Evolutionary conservation across 495 filamentous ascomycete species (phyloP), one percentile per base, ranked within the genome.

Genomic region (Neurospora sp.): DNA sequence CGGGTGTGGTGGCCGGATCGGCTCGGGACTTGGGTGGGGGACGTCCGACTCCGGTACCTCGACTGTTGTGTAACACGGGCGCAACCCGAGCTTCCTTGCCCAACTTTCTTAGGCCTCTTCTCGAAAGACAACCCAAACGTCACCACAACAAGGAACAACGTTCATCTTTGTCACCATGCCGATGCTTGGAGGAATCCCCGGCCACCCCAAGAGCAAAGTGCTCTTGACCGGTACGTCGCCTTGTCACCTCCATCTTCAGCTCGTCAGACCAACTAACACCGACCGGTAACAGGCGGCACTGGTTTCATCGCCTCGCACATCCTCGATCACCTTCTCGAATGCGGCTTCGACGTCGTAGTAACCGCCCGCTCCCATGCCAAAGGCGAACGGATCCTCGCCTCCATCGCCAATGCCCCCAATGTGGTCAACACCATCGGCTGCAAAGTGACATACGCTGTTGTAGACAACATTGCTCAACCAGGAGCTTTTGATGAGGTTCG

Each of bases 231-330:
- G 80, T 80, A 73, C 39, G 74, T 31, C 1, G 1, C 42, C 10
- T 12, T 41, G 74, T 31, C 1, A 3, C 42, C 10, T 6, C 31
- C 3, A 40, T 38, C 20, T 7, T 18, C n/a, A n/a, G 27, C 6
- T 42, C 42, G 0, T 6, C 27, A 38, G 2, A 0, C 6, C 11
- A 3, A 7, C n/a, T 27, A 68, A 42, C 27, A 18, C n/a, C n/a
- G 14, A 0, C 18, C 71, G 18, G 12, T 1, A 37, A 11, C 71
- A 83, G 82, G 82, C 2, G 82, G 82, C 0, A 82, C 77, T 9
- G 82, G 82, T 68, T 84, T 84, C 72, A 79, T 84, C 35, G 82
- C 82, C 69, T 82, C 82, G 0, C 82, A 84, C 44, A 77, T 84
- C 35, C 75, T 84, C 2, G 78, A 83, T 66, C 69, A 53, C 16